These are phyloP conservation scores for Aspergillus homomorphus DNA, from an alignment of 495 filamentous ascomycete genomes.

Conservation along the genomic window DNA sequence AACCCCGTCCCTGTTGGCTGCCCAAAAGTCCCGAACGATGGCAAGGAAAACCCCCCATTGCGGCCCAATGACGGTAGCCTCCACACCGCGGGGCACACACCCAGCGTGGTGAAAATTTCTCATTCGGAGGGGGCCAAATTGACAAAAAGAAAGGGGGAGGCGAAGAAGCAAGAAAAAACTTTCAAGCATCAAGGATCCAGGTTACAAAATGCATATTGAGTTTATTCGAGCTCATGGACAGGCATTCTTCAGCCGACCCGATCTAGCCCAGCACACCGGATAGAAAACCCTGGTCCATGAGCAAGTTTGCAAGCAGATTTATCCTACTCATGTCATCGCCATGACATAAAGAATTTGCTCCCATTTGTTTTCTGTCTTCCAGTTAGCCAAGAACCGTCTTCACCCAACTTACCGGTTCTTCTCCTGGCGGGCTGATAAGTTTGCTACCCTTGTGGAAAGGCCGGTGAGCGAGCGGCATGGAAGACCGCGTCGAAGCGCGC, in stretches of 20 bases:
- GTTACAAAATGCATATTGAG: neutral
- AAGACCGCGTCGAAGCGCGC: constrained; percentile 21
- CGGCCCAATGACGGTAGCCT: constrained; percentile 24
- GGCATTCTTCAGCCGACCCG: neutral
- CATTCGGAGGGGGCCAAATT: constrained; percentile 11
- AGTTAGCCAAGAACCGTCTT: neutral
- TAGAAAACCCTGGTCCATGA: neutral
- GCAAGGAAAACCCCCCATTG: constrained; percentile 12
- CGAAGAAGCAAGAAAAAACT: constrained; percentile 5
- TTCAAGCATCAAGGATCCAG: constrained; percentile 4
- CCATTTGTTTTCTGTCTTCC: neutral
- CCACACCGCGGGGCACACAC: constrained; percentile 13
- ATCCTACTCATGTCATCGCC: neutral
- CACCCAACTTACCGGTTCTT: constrained; percentile 8
- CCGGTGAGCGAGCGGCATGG: constrained; percentile 16
- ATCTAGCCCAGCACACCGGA: neutral
- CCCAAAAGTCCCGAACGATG: constrained; percentile 21
- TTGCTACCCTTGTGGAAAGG: constrained; percentile 10
- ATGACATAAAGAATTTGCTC: neutral
- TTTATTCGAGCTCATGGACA: neutral
- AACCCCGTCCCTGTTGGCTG: constrained; percentile 12
- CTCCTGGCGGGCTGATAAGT: constrained; percentile 1
- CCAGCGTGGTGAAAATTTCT: constrained; percentile 16
- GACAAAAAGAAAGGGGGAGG: neutral
- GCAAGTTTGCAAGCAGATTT: neutral